Conservation (phyloP, 352 stramenopile genomes). For the Bremia lactucae region DNA sequence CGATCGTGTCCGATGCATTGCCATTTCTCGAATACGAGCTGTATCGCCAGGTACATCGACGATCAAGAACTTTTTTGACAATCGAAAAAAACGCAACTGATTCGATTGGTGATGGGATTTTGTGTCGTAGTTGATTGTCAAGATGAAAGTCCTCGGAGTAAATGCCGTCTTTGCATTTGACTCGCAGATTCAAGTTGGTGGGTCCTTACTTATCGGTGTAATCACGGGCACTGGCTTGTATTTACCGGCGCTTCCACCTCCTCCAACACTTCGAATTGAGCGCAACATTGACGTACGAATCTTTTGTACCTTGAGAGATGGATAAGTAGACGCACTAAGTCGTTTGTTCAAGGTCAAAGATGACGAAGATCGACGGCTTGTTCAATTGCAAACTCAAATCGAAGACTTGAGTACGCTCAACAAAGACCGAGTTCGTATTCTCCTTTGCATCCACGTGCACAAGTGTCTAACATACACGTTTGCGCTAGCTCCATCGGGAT, state of each 20-base stretch:
- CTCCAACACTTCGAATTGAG: constrained; percentile 88
- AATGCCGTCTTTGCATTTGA: constrained; percentile 94
- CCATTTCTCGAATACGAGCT: constrained; percentile 98
- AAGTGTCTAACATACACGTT: constrained; percentile 1
- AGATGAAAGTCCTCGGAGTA: constrained; percentile 89
- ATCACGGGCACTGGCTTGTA: constrained; percentile 89
- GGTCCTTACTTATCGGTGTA: constrained; percentile 80
- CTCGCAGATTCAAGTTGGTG: constrained; percentile 87
- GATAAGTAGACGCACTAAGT: not conserved
- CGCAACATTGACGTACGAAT: constrained; percentile 88
- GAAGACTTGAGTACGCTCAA: constrained; percentile 79
- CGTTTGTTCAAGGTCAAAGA: constrained; percentile 70
- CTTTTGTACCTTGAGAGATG: not conserved
- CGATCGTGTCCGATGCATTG: constrained; percentile 92
- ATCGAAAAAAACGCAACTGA: no score
- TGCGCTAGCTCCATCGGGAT: constrained; percentile 48
- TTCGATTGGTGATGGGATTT: no score
- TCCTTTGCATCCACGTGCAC: not conserved
- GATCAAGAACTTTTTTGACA: not conserved
- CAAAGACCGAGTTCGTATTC: constrained; percentile 52
- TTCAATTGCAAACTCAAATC: constrained; percentile 90
- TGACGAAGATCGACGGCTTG: constrained; percentile 88
- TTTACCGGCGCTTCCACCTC: constrained; percentile 90
- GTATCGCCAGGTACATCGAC: constrained; percentile 86
- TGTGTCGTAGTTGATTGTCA: constrained; percentile 56